Conservation (phyloP, 2,329 filamentous ascomycete genomes). For the Colletotrichum kahawae region DNA sequence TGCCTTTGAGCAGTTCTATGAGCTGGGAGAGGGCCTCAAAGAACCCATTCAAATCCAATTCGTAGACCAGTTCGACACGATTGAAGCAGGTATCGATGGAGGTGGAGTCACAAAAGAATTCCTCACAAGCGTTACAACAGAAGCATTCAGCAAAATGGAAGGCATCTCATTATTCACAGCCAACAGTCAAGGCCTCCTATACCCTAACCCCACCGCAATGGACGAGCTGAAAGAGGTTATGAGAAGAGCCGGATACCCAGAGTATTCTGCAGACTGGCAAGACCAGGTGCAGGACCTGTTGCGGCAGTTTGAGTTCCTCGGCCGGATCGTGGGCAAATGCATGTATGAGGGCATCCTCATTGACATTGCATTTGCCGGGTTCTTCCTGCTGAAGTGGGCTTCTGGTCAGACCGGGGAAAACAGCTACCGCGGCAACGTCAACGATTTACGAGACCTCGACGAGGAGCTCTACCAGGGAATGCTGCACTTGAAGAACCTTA, state of each 20-base stretch:
- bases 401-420: constrained; percentile 66
- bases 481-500: constrained; percentile 81
- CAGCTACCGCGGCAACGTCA: constrained; percentile 89
- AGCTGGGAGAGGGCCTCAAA: constrained; percentile 82
- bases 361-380: constrained; percentile 90
- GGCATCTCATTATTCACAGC: constrained; percentile 71
- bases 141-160: constrained; percentile 73
- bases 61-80: constrained; percentile 84
- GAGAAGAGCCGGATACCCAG: constrained; percentile 52
- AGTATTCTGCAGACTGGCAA: constrained; percentile 62
- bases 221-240: constrained; percentile 71
- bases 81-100: constrained; percentile 94
- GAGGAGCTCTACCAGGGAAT: constrained; percentile 90
- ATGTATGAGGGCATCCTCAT: constrained; percentile 96
- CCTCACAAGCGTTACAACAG: constrained; percentile 82
- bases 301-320: constrained; percentile 86
- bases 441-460: constrained; percentile 92
- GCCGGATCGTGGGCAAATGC: constrained; percentile 93
- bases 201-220: constrained; percentile 81
- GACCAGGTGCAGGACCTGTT: constrained; percentile 65
- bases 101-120: constrained; percentile 98
- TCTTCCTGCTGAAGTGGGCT: constrained; percentile 96
- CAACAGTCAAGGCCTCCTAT: constrained; percentile 85
- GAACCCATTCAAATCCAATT: constrained; percentile 98
- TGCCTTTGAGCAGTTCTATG: constrained; percentile 83